Evolutionary conservation across 2,329 filamentous ascomycete genomes (phyloP).

Genomic region (Cladophialophora carrionii): DNA sequence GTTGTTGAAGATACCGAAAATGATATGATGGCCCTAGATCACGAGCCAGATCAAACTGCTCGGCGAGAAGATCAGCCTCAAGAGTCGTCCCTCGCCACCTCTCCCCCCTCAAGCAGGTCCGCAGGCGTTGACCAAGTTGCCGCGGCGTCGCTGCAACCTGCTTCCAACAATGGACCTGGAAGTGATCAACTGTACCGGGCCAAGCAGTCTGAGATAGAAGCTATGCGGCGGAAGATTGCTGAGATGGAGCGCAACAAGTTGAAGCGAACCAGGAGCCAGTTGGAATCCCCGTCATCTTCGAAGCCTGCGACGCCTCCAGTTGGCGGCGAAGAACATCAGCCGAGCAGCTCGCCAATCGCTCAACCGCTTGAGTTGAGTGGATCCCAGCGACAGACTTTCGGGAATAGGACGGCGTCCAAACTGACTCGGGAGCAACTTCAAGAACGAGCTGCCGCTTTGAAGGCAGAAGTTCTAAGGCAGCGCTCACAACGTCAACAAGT

Average conservation of each 20-base stretch:
- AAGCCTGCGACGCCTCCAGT: constrained; percentile 36
- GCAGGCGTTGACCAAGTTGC: background rate
- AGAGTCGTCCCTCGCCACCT: constrained; percentile 39
- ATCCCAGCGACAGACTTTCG: constrained; percentile 11
- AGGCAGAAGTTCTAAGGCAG: constrained; percentile 43
- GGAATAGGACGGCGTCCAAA: constrained; percentile 23
- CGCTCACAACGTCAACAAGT: constrained; percentile 52
- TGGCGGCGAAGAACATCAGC: constrained; percentile 11
- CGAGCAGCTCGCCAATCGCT: constrained; percentile 19
- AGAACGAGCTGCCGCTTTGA: constrained; percentile 34
- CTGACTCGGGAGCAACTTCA: constrained; percentile 33
- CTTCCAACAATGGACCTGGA: constrained; percentile 38
- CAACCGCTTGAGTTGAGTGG: constrained; percentile 7
- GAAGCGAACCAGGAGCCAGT: constrained; percentile 45
- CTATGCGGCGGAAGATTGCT: constrained; percentile 55
- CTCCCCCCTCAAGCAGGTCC: constrained; percentile 23
- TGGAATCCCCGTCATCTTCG: constrained; percentile 43
- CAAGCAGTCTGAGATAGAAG: constrained; percentile 55
- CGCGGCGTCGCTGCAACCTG: constrained; percentile 4
- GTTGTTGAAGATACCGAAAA: constrained; percentile 28
- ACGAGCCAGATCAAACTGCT: constrained; percentile 19
- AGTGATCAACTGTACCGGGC: constrained; percentile 49
- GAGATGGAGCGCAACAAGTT: constrained; percentile 53
- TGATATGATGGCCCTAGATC: constrained; percentile 14
- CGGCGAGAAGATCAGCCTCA: constrained; percentile 5